Conservation (phyloP, 2,329 filamentous ascomycete species). For the Arthroderma sp. region DNA sequence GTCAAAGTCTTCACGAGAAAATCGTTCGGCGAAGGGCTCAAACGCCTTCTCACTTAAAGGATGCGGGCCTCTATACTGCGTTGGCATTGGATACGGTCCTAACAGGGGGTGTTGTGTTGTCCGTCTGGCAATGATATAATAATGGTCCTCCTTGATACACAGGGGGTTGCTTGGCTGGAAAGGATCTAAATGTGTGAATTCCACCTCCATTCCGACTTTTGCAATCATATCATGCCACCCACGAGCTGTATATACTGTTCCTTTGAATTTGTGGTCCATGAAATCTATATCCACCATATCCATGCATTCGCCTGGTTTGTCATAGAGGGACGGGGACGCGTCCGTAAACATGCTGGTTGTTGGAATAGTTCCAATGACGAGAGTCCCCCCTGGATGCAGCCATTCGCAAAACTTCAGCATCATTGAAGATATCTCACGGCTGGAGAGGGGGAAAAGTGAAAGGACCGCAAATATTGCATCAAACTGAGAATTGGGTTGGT, state of each 20-base stretch:
- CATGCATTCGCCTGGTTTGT: not conserved
- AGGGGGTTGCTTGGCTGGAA: not conserved
- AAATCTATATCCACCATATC: not conserved
- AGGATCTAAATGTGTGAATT: not conserved
- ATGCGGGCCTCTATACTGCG: not conserved
- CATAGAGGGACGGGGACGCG: not conserved
- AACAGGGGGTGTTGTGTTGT: not conserved
- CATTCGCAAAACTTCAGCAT: constrained; percentile 12
- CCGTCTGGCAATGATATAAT: not conserved
- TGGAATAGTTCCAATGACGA: constrained; percentile 10
- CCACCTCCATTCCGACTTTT: not conserved
- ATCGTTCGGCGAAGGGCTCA: not conserved
- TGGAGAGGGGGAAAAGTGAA: constrained; percentile 12
- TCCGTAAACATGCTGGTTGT: not conserved
- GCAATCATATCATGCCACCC: not conserved
- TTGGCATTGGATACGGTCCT: not conserved
- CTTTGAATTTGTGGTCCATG: not conserved
- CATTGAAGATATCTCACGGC: constrained; percentile 9
- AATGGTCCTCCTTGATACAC: not conserved
- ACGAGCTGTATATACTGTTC: not conserved
- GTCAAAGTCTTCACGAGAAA: not conserved
- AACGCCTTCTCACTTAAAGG: not conserved
- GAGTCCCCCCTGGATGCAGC: constrained; percentile 8
- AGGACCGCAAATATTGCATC: constrained; percentile 14
- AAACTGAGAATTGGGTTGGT: constrained; percentile 5